These are phyloP conservation scores for Solanum verrucosum DNA, from an alignment of 257 asterid species.

Conservation along the genomic window DNA sequence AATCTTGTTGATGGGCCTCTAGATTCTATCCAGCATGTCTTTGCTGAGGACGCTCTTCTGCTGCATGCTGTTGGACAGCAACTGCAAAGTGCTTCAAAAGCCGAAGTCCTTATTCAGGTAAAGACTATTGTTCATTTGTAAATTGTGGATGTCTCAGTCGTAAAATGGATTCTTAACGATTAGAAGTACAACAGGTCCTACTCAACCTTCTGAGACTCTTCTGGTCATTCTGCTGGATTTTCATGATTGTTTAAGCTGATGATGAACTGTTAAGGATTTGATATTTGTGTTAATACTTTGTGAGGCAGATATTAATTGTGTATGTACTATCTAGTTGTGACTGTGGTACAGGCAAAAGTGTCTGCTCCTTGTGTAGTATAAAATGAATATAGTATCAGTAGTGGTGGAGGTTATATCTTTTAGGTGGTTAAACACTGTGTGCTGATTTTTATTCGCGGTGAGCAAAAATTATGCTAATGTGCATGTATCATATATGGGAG, in stretches of 20 bases:
- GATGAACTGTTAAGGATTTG: background rate
- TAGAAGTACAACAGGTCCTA: background rate
- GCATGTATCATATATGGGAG: background rate
- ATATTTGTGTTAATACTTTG: background rate
- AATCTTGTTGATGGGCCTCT: slow-evolving; percentile 74
- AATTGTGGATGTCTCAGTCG: background rate
- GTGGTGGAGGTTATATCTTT: background rate
- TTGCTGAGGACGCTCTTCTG: slow-evolving; percentile 56
- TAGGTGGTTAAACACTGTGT: background rate
- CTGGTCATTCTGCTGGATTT: background rate
- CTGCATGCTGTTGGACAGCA: slow-evolving; percentile 70
- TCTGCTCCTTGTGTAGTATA: background rate
- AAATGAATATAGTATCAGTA: background rate
- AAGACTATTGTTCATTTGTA: slow-evolving; percentile 2
- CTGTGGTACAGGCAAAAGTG: background rate
- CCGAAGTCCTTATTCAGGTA: slow-evolving; percentile 80
- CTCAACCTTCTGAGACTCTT: background rate
- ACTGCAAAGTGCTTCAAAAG: slow-evolving; percentile 37
- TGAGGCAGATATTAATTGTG: background rate
- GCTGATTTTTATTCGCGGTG: background rate
- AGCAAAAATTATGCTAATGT: background rate
- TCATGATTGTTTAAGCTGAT: background rate
- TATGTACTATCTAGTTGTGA: background rate
- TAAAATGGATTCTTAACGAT: background rate
- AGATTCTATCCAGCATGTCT: slow-evolving; percentile 48